phyloP scores from a whole-genome alignment of 768 basidiomycete species.

The Tephrocybe sp. region DNA sequence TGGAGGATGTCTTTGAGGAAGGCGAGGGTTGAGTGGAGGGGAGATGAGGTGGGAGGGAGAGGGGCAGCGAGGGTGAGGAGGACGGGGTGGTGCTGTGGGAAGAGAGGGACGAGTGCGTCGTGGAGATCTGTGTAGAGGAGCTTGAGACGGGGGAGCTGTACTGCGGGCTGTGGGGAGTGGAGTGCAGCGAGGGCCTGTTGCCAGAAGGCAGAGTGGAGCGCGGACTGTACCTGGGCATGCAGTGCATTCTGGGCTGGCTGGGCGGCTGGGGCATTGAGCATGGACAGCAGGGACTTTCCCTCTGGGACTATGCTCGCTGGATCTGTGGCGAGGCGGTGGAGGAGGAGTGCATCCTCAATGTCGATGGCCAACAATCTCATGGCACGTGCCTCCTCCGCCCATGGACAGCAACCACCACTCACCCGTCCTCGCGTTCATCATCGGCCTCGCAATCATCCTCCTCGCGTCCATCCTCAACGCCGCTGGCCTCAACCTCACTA shows the following conservation, averaged over 20 bases:
- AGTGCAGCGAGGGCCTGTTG: slow-evolving; percentile 58
- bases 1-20: slow-evolving; percentile 53
- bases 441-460: slow-evolving; percentile 82
- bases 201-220: too few species aligned
- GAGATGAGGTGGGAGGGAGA: slow-evolving; percentile 65
- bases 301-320: too few species aligned
- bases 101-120: slow-evolving; percentile 49
- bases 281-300: too few species aligned
- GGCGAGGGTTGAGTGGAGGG: slow-evolving; percentile 53
- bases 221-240: neutral
- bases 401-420: neutral
- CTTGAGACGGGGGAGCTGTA: slow-evolving; percentile 59
- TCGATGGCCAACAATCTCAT: too few species aligned
- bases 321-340: too few species aligned
- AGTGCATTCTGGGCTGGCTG: slow-evolving; percentile 5
- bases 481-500: slow-evolving; percentile 92
- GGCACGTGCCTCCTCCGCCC: neutral
- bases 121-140: slow-evolving; percentile 53
- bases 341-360: too few species aligned
- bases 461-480: slow-evolving; percentile 85
- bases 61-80: slow-evolving; percentile 54
- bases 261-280: too few species aligned
- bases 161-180: slow-evolving; percentile 54
- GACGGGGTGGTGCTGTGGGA: slow-evolving; percentile 52
- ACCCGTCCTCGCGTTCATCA: slow-evolving; percentile 58